phyloP scores from a whole-genome alignment of 805 yeast genomes.

The Diddensiella santjacobensis region DNA sequence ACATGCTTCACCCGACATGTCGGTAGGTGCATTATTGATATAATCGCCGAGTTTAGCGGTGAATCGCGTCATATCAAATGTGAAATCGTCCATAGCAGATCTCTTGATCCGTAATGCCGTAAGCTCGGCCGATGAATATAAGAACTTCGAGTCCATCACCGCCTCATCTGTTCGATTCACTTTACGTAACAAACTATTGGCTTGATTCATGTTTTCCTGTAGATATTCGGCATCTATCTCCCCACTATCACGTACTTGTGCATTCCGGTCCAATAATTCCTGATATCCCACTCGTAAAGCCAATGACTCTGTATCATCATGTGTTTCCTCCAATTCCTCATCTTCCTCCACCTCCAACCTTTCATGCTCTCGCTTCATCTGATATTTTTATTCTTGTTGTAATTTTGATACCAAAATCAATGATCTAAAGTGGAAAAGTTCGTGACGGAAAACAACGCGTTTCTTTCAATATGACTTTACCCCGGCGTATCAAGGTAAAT shows the following conservation, averaged over 20 bases:
- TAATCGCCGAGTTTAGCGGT: neutral
- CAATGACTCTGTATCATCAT: neutral
- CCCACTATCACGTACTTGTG: conserved; percentile 4
- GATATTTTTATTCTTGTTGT: no score
- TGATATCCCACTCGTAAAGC: neutral
- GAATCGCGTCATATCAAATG: neutral
- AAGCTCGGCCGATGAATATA: conserved; percentile 10
- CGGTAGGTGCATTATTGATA: neutral
- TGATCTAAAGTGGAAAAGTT: no score
- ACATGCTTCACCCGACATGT: neutral
- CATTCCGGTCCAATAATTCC: neutral
- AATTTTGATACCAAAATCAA: no score
- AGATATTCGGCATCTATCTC: conserved; percentile 1
- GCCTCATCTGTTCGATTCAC: neutral
- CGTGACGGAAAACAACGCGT: no score
- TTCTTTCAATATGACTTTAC: no score
- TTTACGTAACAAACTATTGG: conserved; percentile 2
- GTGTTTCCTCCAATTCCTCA: neutral
- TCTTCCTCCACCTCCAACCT: no score
- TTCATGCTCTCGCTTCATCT: no score
- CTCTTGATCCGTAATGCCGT: neutral
- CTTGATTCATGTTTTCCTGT: neutral
- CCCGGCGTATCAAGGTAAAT: no score
- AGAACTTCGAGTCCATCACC: conserved; percentile 5
- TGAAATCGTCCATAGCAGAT: neutral